Percentiles rank a stretch among this genome's conserved stretches.
These are phyloP conservation scores for Eucalyptus marginata DNA, from an alignment of 345 rosid species.

Conservation along the genomic window DNA sequence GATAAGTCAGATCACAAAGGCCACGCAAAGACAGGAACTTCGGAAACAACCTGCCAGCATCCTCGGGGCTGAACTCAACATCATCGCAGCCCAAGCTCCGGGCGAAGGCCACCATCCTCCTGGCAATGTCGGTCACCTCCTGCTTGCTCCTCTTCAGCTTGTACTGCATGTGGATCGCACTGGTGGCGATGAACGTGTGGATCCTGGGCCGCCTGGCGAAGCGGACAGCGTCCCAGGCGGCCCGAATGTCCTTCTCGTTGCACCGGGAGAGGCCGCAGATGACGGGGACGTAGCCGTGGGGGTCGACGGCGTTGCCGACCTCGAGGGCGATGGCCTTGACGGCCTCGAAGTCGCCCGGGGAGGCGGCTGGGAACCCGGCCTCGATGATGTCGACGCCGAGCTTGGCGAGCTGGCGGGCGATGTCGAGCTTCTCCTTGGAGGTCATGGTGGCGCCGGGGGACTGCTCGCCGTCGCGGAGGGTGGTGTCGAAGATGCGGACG, in stretches of 20 bases:
- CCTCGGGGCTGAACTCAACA: conserved; percentile 93
- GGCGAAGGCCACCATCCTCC: conserved; percentile 59
- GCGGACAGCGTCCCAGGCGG: conserved; percentile 92
- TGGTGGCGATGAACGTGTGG: conserved; percentile 85
- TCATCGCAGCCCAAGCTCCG: conserved; percentile 88
- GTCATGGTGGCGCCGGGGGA: conserved; percentile 97
- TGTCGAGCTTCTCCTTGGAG: conserved; percentile 78
- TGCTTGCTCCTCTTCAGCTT: conserved; percentile 66
- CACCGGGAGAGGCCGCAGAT: conserved; percentile 92
- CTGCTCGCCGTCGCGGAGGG: conserved; percentile 99
- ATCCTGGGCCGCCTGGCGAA: conserved; percentile 72
- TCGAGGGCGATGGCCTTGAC: conserved; percentile 62
- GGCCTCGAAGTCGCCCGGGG: conserved; percentile 83
- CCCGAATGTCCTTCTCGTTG: conserved; percentile 55
- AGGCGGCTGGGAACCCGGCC: conserved; percentile 88
- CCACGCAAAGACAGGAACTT: neutral
- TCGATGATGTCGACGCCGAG: conserved; percentile 92
- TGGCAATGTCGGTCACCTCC: conserved; percentile 68
- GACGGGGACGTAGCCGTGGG: conserved; percentile 70
- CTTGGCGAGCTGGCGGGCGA: conserved; percentile 78
- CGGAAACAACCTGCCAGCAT: conserved; percentile 65
- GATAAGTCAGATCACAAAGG: neutral
- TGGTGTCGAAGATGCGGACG: conserved; percentile 88
- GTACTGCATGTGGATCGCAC: conserved; percentile 71
- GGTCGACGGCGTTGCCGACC: conserved; percentile 58